These are phyloP conservation scores for Lolium rigidum DNA, from an alignment of 176 grass and related monocot genomes.

Conservation along the genomic window DNA sequence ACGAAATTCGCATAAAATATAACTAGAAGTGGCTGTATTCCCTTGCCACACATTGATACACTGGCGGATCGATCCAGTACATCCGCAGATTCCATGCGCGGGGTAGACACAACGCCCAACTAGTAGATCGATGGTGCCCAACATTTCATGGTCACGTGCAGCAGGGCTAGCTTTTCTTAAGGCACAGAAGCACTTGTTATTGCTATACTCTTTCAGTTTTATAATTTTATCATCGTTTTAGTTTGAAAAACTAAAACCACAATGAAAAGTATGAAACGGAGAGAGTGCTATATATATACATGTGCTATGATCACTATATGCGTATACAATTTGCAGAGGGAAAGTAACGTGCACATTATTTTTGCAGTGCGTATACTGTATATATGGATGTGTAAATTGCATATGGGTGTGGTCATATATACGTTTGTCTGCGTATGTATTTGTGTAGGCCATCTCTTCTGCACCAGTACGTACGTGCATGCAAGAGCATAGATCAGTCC, in stretches of 20 bases:
- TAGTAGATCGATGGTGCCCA: background rate
- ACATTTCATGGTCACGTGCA: background rate
- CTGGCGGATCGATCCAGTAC: background rate
- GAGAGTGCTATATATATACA: too few species aligned
- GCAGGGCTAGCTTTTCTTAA: background rate
- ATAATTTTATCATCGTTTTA: too few species aligned
- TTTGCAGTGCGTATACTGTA: too few species aligned
- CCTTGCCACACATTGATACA: slow-evolving; percentile 19
- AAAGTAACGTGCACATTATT: too few species aligned
- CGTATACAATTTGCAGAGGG: too few species aligned
- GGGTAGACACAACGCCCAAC: background rate
- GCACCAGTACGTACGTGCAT: background rate
- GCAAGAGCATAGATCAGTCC: background rate
- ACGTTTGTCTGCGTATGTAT: background rate
- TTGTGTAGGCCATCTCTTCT: background rate
- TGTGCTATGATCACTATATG: too few species aligned
- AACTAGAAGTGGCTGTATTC: slow-evolving; percentile 1
- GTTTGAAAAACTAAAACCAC: too few species aligned
- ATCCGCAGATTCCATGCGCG: too few species aligned
- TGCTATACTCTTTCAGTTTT: too few species aligned
- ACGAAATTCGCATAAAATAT: background rate
- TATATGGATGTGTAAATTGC: too few species aligned
- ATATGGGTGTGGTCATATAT: background rate
- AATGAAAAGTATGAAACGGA: too few species aligned
- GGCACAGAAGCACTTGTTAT: background rate